Percentiles rank a stretch among this genome's conserved stretches.
Evolutionary conservation across 2,329 filamentous ascomycete species (phyloP).

Genomic region (Fusarium illudens): DNA sequence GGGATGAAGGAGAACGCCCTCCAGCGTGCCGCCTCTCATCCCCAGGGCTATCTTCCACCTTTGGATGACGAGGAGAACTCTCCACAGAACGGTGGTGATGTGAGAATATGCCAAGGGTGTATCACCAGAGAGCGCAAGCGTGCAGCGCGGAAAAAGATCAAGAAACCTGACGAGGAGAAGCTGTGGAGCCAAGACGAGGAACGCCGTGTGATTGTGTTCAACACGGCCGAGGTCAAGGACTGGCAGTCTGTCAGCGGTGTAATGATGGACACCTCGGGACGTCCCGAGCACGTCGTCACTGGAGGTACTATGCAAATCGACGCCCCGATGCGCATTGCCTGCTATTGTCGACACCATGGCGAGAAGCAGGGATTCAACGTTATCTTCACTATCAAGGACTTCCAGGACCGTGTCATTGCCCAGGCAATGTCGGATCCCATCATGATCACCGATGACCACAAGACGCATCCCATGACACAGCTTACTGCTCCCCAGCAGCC

Average conservation of each 20-base stretch:
- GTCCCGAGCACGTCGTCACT: constrained; percentile 56
- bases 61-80: constrained; percentile 71
- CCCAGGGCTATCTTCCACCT: constrained; percentile 49
- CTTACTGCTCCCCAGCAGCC: constrained; percentile 37
- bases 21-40: constrained; percentile 57
- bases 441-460: constrained; percentile 98
- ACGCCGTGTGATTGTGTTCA: constrained; percentile 88
- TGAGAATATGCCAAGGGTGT: constrained; percentile 91
- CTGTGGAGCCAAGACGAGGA: constrained; percentile 83
- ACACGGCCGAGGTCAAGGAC: constrained; percentile 85
- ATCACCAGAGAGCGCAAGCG: constrained; percentile 91
- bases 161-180: constrained; percentile 92
- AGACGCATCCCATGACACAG: constrained; percentile 69
- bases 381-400: constrained; percentile 93
- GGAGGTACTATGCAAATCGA: constrained; percentile 78
- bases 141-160: constrained; percentile 89
- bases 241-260: constrained; percentile 73
- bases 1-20: constrained; percentile 74
- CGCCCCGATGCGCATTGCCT: constrained; percentile 93
- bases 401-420: constrained; percentile 76
- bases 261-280: constrained; percentile 53
- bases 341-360: constrained; percentile 93
- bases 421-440: constrained; percentile 89
- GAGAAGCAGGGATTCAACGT: constrained; percentile 93
- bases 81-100: constrained; percentile 89